phyloP scores from a whole-genome alignment of 768 basidiomycete species.

The Mycena albidolilacea region DNA sequence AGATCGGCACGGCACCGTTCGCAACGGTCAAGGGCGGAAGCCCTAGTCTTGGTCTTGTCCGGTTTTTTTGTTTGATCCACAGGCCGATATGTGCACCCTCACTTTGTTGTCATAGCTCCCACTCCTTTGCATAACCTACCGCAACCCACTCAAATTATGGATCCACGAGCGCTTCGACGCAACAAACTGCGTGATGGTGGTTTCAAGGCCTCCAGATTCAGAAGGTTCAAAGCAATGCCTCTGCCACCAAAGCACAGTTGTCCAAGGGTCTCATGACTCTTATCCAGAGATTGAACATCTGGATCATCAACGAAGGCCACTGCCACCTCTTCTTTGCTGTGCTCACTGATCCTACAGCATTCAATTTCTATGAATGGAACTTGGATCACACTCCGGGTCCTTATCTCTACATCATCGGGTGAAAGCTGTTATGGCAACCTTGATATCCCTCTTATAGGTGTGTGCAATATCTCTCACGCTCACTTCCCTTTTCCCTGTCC shows the following conservation, averaged over 20 bases:
- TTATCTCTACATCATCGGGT: not conserved
- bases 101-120: slow-evolving; percentile 11
- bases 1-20: too few species aligned
- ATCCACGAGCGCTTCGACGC: slow-evolving; percentile 67
- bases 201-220: slow-evolving; percentile 94
- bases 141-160: slow-evolving; percentile 69
- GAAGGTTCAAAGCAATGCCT: slow-evolving; percentile 49
- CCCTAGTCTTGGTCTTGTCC: not conserved
- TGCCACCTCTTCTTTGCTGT: slow-evolving; percentile 82
- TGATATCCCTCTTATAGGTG: slow-evolving; percentile 6
- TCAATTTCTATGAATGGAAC: too few species aligned
- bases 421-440: slow-evolving; percentile 22
- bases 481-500: slow-evolving; percentile 18
- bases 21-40: too few species aligned
- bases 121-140: slow-evolving; percentile 39
- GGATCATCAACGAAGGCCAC: slow-evolving; percentile 97
- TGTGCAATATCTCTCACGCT: slow-evolving; percentile 18
- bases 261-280: slow-evolving; percentile 50
- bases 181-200: slow-evolving; percentile 88
- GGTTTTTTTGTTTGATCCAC: slow-evolving; percentile 23
- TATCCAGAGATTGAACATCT: slow-evolving; percentile 70
- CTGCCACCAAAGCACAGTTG: slow-evolving; percentile 44
- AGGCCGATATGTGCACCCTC: slow-evolving; percentile 32
- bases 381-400: too few species aligned
- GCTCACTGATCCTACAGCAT: slow-evolving; percentile 55